Evolutionary conservation across 2,329 filamentous ascomycete genomes (phyloP).

Genomic region (Knufia fluminis): DNA sequence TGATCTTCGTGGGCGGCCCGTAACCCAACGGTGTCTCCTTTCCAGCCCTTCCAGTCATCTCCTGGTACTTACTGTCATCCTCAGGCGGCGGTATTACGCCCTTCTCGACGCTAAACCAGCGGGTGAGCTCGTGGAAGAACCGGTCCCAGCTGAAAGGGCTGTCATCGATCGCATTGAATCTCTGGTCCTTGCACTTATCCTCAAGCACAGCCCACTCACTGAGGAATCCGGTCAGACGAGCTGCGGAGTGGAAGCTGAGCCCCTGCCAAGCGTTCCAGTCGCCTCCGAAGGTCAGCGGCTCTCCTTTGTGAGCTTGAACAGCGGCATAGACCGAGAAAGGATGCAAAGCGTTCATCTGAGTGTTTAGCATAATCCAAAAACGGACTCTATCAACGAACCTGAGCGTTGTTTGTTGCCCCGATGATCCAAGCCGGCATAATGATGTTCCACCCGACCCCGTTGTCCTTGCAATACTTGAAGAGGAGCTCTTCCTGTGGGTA

Average conservation of each 20-base stretch:
- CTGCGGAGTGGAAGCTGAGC: constrained; percentile 35
- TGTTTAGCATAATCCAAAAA: constrained; percentile 29
- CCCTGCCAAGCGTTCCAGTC: constrained; percentile 38
- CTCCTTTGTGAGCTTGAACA: constrained; percentile 35
- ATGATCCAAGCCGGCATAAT: constrained; percentile 42
- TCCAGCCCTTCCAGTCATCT: constrained; percentile 14
- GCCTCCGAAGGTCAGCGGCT: constrained; percentile 37
- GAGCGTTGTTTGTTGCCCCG: constrained; percentile 26
- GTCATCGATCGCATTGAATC: constrained; percentile 43
- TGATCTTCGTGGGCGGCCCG: constrained; percentile 33
- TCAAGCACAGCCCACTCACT: constrained; percentile 43
- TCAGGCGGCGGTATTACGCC: constrained; percentile 24
- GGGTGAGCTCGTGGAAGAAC: constrained; percentile 40
- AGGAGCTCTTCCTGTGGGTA: constrained; percentile 46
- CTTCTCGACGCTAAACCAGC: constrained; percentile 37
- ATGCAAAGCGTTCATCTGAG: constrained; percentile 40
- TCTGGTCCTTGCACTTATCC: constrained; percentile 34
- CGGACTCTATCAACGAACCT: constrained; percentile 41
- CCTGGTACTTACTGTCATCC: constrained; percentile 15
- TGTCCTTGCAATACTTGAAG: constrained; percentile 32
- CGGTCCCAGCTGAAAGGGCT: constrained; percentile 39
- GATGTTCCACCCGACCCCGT: constrained; percentile 37
- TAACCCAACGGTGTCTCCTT: constrained; percentile 32
- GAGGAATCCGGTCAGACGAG: constrained; percentile 41
- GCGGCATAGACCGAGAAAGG: constrained; percentile 43